Conservation (phyloP, 306 rosid genomes). For the Heteromeles arbutifolia region DNA sequence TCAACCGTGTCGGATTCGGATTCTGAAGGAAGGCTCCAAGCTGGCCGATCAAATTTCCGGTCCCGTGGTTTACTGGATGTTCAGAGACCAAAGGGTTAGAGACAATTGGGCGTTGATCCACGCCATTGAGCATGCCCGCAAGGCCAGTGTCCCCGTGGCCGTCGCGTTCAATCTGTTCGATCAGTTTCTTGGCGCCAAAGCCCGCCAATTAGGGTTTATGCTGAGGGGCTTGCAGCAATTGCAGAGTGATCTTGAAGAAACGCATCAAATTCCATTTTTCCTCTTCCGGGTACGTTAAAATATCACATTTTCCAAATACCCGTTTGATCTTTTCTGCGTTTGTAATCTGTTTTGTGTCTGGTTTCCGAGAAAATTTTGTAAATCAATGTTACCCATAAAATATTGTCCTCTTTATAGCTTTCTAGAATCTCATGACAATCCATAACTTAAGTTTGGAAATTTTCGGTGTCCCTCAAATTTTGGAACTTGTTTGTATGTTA, state of each 20-base stretch:
- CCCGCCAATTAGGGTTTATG: slow-evolving; percentile 93
- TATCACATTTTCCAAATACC: background rate
- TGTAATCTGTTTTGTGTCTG: background rate
- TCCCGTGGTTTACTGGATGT: slow-evolving; percentile 96
- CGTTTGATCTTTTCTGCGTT: background rate
- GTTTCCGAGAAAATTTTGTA: background rate
- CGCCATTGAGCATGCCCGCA: slow-evolving; percentile 70
- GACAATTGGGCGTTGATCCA: slow-evolving; percentile 94
- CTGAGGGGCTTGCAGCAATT: slow-evolving; percentile 64
- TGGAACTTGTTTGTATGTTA: background rate
- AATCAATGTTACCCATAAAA: background rate
- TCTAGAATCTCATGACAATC: background rate
- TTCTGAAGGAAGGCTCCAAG: slow-evolving; percentile 38
- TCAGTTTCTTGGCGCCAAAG: slow-evolving; percentile 70
- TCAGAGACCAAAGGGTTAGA: slow-evolving; percentile 76
- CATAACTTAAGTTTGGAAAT: background rate
- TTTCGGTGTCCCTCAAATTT: background rate
- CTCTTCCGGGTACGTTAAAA: slow-evolving; percentile 46
- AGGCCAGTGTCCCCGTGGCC: slow-evolving; percentile 58
- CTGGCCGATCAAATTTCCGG: slow-evolving; percentile 31
- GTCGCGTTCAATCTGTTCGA: slow-evolving; percentile 84
- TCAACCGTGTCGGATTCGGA: slow-evolving; percentile 45
- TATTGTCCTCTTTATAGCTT: background rate
- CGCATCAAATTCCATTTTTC: slow-evolving; percentile 65
- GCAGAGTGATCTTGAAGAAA: slow-evolving; percentile 33